These are phyloP conservation scores for Stephania japonica DNA, from an alignment of 164 flowering plant species.

Conservation along the genomic window DNA sequence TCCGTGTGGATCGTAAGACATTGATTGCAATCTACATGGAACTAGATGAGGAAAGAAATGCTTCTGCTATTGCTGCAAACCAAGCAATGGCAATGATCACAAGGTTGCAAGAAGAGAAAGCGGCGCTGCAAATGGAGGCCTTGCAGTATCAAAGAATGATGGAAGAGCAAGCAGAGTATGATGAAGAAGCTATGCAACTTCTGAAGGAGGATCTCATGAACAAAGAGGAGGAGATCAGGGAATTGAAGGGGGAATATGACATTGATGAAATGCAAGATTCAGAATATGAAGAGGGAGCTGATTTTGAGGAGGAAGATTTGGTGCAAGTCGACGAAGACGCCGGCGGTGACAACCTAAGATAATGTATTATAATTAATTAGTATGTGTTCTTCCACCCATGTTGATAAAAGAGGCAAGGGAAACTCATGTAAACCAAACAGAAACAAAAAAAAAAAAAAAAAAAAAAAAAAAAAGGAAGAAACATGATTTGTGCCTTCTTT, in stretches of 20 bases:
- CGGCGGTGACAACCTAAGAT: constrained; percentile 18
- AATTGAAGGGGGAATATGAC: constrained; percentile 50
- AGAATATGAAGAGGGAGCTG: constrained; percentile 15
- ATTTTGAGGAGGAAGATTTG: constrained; percentile 15
- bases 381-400: constrained; percentile 16
- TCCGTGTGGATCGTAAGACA: constrained; percentile 49
- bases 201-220: constrained; percentile 46
- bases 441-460: no score
- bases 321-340: constrained; percentile 16
- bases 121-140: constrained; percentile 83
- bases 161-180: constrained; percentile 95
- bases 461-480: not conserved
- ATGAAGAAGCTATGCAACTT: constrained; percentile 58
- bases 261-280: constrained; percentile 30
- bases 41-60: constrained; percentile 80
- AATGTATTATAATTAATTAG: constrained; percentile 22
- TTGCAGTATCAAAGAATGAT: constrained; percentile 91
- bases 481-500: not conserved
- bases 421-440: not conserved
- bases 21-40: constrained; percentile 56
- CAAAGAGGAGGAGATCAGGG: constrained; percentile 55
- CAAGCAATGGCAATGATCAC: constrained; percentile 95
- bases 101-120: constrained; percentile 78
- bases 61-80: constrained; percentile 73
- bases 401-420: not conserved